A percentile compares a stretch with the other conserved stretches of the same genome.
Conservation (phyloP, 116 monocot genomes). For the Papilionanthe hybrid region DNA sequence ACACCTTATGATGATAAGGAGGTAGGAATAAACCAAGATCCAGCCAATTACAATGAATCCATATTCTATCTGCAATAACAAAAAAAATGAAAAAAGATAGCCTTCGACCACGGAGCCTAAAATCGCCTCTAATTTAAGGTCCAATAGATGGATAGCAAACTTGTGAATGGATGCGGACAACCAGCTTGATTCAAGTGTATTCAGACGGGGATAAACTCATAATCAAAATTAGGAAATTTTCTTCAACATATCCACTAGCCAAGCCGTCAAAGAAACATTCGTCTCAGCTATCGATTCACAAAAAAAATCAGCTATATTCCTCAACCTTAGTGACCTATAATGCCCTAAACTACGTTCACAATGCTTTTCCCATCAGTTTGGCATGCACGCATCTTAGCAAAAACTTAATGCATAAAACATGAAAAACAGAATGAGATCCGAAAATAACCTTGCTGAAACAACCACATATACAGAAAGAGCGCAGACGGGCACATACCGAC, state of each 20-base stretch:
- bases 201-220: background rate
- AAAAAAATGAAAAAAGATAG: too few species aligned
- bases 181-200: background rate
- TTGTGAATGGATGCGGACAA: background rate
- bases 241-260: background rate
- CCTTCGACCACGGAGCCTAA: too few species aligned
- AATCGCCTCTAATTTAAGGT: too few species aligned
- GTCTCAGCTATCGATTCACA: background rate
- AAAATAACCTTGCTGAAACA: background rate
- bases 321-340: background rate
- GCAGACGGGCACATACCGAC: background rate
- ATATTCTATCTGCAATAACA: too few species aligned
- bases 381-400: background rate
- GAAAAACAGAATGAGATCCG: background rate
- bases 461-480: background rate
- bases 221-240: background rate
- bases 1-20: too few species aligned
- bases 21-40: too few species aligned
- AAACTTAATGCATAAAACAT: background rate
- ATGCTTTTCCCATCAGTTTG: background rate
- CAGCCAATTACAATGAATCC: too few species aligned
- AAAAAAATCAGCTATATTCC: background rate
- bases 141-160: background rate
- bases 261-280: background rate
- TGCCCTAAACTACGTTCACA: background rate